A percentile compares a stretch with the other conserved stretches of the same genome.
These are phyloP conservation scores for Monilinia fructigena DNA, from an alignment of 2,329 filamentous ascomycete species.

Conservation along the genomic window DNA sequence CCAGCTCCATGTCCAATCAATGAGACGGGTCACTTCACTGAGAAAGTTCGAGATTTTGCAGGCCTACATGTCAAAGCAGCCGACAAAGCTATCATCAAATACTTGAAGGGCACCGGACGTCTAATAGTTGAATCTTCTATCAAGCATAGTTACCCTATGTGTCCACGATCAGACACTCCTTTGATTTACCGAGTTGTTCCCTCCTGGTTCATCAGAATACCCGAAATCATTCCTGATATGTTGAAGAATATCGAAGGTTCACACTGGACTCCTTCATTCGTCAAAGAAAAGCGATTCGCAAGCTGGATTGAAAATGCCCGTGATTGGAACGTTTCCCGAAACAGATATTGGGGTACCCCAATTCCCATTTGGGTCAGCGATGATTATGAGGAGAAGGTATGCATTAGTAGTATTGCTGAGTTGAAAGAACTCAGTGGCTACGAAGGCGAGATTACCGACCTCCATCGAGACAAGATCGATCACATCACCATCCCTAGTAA, in stretches of 20 bases:
- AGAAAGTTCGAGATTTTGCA: conserved; percentile 73
- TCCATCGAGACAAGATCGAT: conserved; percentile 92
- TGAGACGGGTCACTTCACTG: conserved; percentile 75
- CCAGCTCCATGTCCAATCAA: conserved; percentile 90
- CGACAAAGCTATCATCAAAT: conserved; percentile 89
- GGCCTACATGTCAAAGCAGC: conserved; percentile 89
- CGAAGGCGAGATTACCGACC: conserved; percentile 75
- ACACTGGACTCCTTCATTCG: conserved; percentile 86
- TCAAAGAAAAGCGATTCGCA: conserved; percentile 87
- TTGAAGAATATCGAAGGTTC: conserved; percentile 85
- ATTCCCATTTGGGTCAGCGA: conserved; percentile 91
- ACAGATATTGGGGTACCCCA: conserved; percentile 93
- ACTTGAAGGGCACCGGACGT: conserved; percentile 73
- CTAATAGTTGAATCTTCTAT: conserved; percentile 83
- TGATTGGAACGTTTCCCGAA: conserved; percentile 94
- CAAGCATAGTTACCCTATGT: conserved; percentile 90
- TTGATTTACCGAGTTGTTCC: conserved; percentile 90
- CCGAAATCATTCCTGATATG: conserved; percentile 80
- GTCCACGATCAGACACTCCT: conserved; percentile 90
- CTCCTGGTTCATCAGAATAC: conserved; percentile 92
- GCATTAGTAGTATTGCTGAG: conserved; percentile 80
- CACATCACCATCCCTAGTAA: conserved; percentile 91
- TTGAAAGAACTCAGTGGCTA: conserved; percentile 85
- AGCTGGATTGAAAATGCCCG: conserved; percentile 89
- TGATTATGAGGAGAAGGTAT: conserved; percentile 82